phyloP scores from a whole-genome alignment of 2,329 filamentous ascomycete genomes.

The Clarireedia sp. region DNA sequence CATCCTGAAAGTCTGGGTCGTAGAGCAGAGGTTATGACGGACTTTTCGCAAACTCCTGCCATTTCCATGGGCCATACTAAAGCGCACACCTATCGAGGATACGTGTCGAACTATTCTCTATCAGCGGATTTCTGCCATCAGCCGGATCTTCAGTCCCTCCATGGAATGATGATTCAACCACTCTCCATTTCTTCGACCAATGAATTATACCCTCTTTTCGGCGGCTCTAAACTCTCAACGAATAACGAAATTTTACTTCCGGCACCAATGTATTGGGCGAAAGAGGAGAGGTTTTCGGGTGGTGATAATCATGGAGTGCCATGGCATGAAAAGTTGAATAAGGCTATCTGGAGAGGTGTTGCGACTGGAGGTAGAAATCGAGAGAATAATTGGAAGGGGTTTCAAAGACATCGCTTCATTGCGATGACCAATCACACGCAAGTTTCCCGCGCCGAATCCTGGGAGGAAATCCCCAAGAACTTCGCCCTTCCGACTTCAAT shows the following conservation, averaged over 20 bases:
- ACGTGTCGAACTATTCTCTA: constrained; percentile 40
- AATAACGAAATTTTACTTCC: constrained; percentile 60
- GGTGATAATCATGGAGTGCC: constrained; percentile 45
- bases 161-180: constrained; percentile 47
- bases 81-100: constrained; percentile 30
- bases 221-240: constrained; percentile 52
- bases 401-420: constrained; percentile 50
- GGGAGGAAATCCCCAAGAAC: constrained; percentile 37
- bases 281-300: constrained; percentile 53
- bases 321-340: constrained; percentile 49
- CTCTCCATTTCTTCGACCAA: constrained; percentile 43
- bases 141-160: constrained; percentile 47
- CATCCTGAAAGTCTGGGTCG: constrained; percentile 54
- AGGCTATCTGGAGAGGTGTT: constrained; percentile 56
- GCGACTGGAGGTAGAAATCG: constrained; percentile 49
- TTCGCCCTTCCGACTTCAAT: constrained; percentile 43
- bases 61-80: constrained; percentile 41
- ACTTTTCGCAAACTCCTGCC: constrained; percentile 40
- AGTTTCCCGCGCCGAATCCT: constrained; percentile 28
- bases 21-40: constrained; percentile 34
- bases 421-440: constrained; percentile 43
- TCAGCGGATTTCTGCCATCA: constrained; percentile 37
- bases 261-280: constrained; percentile 55
- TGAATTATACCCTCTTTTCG: constrained; percentile 52
- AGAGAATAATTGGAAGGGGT: constrained; percentile 44